Evolutionary conservation across 2,329 filamentous ascomycete genomes (phyloP).

Genomic region (Aspergillus sclerotialis): DNA sequence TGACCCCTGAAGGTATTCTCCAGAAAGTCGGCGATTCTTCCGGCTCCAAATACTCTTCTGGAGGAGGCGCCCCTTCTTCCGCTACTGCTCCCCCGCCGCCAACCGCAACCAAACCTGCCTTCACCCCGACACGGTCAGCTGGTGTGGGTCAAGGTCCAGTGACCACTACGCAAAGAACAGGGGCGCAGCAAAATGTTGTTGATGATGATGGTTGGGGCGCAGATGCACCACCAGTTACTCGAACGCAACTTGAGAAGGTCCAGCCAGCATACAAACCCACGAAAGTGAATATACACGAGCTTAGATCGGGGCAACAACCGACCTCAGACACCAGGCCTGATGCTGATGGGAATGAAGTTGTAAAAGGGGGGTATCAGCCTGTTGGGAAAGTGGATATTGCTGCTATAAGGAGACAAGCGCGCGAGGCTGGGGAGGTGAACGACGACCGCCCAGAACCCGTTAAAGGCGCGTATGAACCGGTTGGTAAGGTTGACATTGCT

Average conservation of each 20-base stretch:
- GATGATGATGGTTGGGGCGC: conserved; percentile 90
- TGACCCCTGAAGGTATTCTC: conserved; percentile 80
- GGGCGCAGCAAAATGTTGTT: conserved; percentile 47
- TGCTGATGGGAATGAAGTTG: conserved; percentile 54
- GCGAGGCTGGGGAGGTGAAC: conserved; percentile 47
- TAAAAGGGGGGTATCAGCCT: conserved; percentile 84
- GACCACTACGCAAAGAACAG: conserved; percentile 43
- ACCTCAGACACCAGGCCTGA: conserved; percentile 51
- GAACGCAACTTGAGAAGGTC: conserved; percentile 86
- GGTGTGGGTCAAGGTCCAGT: conserved; percentile 61
- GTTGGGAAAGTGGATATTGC: conserved; percentile 97
- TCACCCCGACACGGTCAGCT: conserved; percentile 65
- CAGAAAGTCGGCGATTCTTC: conserved; percentile 93
- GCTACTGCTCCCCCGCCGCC: conserved; percentile 55
- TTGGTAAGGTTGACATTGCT: conserved; percentile 95
- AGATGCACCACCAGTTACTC: conserved; percentile 84
- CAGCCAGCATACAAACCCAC: conserved; percentile 88
- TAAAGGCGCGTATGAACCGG: conserved; percentile 88
- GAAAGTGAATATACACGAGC: conserved; percentile 85
- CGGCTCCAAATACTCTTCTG: conserved; percentile 83
- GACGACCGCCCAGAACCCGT: conserved; percentile 79
- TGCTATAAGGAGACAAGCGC: conserved; percentile 69
- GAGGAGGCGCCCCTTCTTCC: conserved; percentile 49
- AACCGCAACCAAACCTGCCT: conserved; percentile 81
- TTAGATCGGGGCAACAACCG: conserved; percentile 60